Base-by-base conservation (phyloP, 2,329 filamentous ascomycete species). In the Chlorencoelia australis region DNA sequence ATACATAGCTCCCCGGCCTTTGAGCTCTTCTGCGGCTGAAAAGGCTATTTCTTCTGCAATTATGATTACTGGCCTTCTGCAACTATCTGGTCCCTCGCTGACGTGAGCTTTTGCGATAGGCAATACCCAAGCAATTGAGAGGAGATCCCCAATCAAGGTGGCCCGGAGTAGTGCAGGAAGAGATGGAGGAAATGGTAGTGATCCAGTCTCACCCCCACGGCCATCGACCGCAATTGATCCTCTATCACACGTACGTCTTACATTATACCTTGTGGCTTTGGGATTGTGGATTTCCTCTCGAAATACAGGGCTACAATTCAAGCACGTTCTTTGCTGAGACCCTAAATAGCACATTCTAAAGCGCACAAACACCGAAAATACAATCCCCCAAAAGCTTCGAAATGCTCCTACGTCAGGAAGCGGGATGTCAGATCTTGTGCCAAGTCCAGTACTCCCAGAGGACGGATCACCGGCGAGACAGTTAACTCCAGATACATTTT, bases 311-410 rank as follows among this genome's bases (percentile, higher is more conserved):
- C 7, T 19, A 26, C 18, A 32, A n/a, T n/a, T n/a, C n/a, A n/a
- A n/a, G n/a, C n/a, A n/a, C n/a, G n/a, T n/a, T n/a, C 25, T 31
- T 46, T 21, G 40, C 48, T 53, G 42, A 51, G 46, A 19, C 28
- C 29, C 22, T 5, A 17, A 30, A 37, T 48, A 56, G 53, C 73
- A 78, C 50, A 79, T 79, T 30, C 64, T 82, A 35, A 69, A 77
- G 52, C 73, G 80, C 48, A 82, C 78, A 36, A 80, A 75, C 51
- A 79, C 77, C 27, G 68, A 74, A 37, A 67, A 66, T 35, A 68
- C 72, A 7, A 69, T 75, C 35, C 65, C 72, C 7, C 65, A 52
- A 21, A 55, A 51, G 30, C 26, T 79, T 18, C 68, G 73, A 35
- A 66, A 63, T 44, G 57, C 68, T 41, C 61, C 65, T 41, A 63